phyloP scores from a whole-genome alignment of 2,329 filamentous ascomycete species.

The Sporothrix mexicana region DNA sequence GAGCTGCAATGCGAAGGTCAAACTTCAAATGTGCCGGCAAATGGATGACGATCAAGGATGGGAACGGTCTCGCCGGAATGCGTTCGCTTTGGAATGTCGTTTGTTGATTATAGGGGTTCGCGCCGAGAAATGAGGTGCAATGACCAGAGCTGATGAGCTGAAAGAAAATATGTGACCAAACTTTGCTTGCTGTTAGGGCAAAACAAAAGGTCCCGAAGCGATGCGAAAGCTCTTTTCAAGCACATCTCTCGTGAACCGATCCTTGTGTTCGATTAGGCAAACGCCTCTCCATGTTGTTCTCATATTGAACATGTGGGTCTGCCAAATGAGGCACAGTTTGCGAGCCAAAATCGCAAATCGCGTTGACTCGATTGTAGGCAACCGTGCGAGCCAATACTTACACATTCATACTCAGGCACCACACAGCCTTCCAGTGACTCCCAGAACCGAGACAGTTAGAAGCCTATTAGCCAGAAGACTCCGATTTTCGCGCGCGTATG shows the following conservation, averaged over 20 bases:
- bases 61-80: conserved; percentile 11
- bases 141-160: not conserved
- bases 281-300: too few relatives aligned
- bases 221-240: too few relatives aligned
- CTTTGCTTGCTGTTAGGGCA: too few relatives aligned
- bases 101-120: not conserved
- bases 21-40: not conserved
- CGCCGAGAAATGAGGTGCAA: conserved; percentile 4
- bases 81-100: conserved; percentile 22
- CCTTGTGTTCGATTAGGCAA: too few relatives aligned
- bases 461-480: too few relatives aligned
- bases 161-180: not conserved
- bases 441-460: too few relatives aligned
- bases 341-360: not conserved
- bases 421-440: too few relatives aligned
- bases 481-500: too few relatives aligned
- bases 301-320: not conserved
- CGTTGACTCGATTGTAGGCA: not conserved
- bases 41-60: not conserved
- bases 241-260: too few relatives aligned
- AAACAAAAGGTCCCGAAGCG: not conserved
- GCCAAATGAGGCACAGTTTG: not conserved
- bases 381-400: not conserved
- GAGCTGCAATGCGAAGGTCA: not conserved
- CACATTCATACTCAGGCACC: not conserved